Evolutionary conservation across 1,284 basidiomycete genomes (phyloP), one percentile per base, ranked within the genome.

Genomic region (Cryptococcus amylolentus): DNA sequence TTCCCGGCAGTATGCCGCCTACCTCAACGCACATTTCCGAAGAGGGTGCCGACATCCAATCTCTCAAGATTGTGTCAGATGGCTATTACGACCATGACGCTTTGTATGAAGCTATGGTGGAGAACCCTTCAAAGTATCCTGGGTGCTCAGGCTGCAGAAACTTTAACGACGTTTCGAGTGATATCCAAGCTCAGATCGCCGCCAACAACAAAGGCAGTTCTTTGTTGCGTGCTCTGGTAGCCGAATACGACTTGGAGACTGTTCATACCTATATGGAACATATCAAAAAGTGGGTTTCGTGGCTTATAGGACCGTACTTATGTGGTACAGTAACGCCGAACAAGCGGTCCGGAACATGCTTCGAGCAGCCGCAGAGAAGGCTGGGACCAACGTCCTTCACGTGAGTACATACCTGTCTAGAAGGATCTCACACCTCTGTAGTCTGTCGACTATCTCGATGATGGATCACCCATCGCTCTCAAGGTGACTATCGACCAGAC

Each of bases 181-280:
- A 97, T 73, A 74, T 97, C 57, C 92, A 94, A 74, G 93, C 94
- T 40, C 70, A 93, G 95, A 89, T 98, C 58, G 91, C 93, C 0
- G 94, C 95, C 16, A 97, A 96, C 73, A 86, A 95, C 76, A 97
- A 96, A 79, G 94, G 92, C 14, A 86, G 89, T 27, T 86, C 89
- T 63, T 81, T 93, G 8, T 84, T 93, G 35, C 60, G 64, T 4
- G 53, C 71, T 84, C 88, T 97, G 62, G 87, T 95, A 41, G 83
- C 85, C 7, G 92, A 98, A 66, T 96, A 95, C 71, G 84, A 88
- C 3, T 81, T 97, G 39, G 79, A 85, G 52, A 91, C 86, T 1
- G 94, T 97, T 2, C 92, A 97, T 70, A 84, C 87, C 66, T 95
- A 96, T 79, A 95, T 95, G 92, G 82, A 84, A 58, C 84, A 89